A percentile compares a stretch with the other conserved stretches of the same genome.
Conservation (phyloP, 2,329 filamentous ascomycete genomes). For the Sporothrix euskadiensis region DNA sequence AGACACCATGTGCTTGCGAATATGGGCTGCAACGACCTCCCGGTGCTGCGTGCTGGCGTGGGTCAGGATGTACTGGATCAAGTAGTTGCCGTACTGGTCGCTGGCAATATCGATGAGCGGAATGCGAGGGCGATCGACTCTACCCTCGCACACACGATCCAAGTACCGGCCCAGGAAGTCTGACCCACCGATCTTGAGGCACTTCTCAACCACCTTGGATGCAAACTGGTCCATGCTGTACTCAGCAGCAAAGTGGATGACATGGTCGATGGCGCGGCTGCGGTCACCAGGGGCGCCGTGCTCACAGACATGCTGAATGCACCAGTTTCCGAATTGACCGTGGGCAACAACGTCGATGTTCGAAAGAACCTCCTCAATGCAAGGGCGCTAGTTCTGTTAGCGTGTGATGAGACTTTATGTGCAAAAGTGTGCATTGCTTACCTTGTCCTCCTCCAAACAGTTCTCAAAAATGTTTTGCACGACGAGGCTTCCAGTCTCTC, state of each 20-base stretch:
- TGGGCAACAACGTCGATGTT: slow-evolving; percentile 97
- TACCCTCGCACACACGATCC: slow-evolving; percentile 88
- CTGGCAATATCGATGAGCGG: slow-evolving; percentile 97
- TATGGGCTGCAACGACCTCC: slow-evolving; percentile 89
- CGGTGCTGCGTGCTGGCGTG: slow-evolving; percentile 85
- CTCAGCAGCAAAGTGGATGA: slow-evolving; percentile 87
- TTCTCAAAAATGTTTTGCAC: slow-evolving; percentile 99
- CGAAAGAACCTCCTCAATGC: slow-evolving; percentile 91
- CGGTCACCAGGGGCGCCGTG: slow-evolving; percentile 90
- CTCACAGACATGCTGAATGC: slow-evolving; percentile 98
- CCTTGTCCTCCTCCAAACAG: slow-evolving; percentile 97
- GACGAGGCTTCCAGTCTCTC: slow-evolving; percentile 95
- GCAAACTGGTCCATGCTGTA: slow-evolving; percentile 99
- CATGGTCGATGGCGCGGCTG: slow-evolving; percentile 90
- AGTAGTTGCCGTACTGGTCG: slow-evolving; percentile 98
- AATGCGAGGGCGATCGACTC: slow-evolving; percentile 87
- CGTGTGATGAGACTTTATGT: background rate
- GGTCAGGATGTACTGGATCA: slow-evolving; percentile 95
- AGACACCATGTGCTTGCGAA: slow-evolving; percentile 99
- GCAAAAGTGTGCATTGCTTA: slow-evolving; percentile 43
- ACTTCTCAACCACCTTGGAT: slow-evolving; percentile 98
- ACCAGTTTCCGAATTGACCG: slow-evolving; percentile 99
- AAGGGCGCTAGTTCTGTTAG: slow-evolving; percentile 69
- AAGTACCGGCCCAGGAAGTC: slow-evolving; percentile 94
- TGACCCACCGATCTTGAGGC: slow-evolving; percentile 87